Base-by-base conservation (phyloP, 139 green algal species). In the Astrephomene gubernaculifera region DNA sequence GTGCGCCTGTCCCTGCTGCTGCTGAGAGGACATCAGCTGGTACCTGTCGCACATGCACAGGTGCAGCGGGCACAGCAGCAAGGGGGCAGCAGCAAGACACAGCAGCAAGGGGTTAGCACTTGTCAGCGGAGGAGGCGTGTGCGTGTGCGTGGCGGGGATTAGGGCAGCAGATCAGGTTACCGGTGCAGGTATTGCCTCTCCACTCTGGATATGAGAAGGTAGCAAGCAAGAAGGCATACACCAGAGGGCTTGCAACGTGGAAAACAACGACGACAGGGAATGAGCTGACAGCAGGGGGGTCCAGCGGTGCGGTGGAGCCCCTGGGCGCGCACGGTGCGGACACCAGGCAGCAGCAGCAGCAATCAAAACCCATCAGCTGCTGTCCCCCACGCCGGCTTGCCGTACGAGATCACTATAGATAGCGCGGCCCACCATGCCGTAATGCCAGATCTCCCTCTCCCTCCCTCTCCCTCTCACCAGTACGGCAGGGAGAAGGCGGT, bases 401-500 rank as follows among this genome's bases (percentile, higher is more conserved):
- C 49, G 12, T 17, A 12, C 49, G 12, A 57, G 49, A 57, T 17
- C 49, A 17, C 49, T n/a, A n/a, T n/a, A n/a, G 33, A 49, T 45
- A 14, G 2, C 64, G 33, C 7, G 14, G 10, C 8, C 64, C 8
- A 2, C 64, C 9, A 45, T 7, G 36, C 65, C 39, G 25, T 1
- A 38, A 38, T 3, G 25, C 68, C 39, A 22, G 25, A 1, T 31
- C 14, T 10, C 39, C 68, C 67, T 38, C 67, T 1, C 67, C 4
- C 22, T 29, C 27, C 17, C 14, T 57, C 14, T 65, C 29, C 52
- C 1, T 1, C 74, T 6, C 74, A 84, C 78, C 61, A 74, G 61
- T 67, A 64, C 4, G 78, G 63, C 78, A 84, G 10, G 35, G 78
- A 75, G 78, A 84, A 84, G 43, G 78, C 43, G 0, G 64, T 17